Percentiles rank a stretch among this genome's conserved stretches.
These are phyloP conservation scores for Malassezia obtusa DNA, from an alignment of 1,284 basidiomycete species.

Conservation along the genomic window DNA sequence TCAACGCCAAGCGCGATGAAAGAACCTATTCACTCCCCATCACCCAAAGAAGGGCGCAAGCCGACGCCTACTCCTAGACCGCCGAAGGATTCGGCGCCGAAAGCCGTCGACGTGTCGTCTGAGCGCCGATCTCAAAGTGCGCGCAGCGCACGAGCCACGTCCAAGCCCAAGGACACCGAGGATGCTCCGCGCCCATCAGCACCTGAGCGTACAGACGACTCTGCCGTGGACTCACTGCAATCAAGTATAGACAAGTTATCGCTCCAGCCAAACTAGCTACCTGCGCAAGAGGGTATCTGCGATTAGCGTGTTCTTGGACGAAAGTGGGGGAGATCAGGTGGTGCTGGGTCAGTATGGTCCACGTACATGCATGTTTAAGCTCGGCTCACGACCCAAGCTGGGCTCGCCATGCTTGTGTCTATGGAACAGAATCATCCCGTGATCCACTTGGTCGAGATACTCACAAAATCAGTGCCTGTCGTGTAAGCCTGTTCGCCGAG, in stretches of 20 bases:
- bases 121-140: too few species aligned
- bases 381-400: slow-evolving; percentile 10
- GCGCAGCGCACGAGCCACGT: too few species aligned
- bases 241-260: not conserved
- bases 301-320: not conserved
- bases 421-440: slow-evolving; percentile 17
- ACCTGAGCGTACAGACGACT: not conserved
- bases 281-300: not conserved
- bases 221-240: not conserved
- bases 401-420: slow-evolving; percentile 17
- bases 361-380: slow-evolving; percentile 20
- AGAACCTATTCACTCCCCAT: too few species aligned
- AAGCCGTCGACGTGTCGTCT: too few species aligned
- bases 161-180: too few species aligned
- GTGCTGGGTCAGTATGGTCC: slow-evolving; percentile 6
- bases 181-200: not conserved
- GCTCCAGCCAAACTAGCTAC: not conserved
- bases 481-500: not conserved
- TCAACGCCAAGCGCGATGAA: too few species aligned
- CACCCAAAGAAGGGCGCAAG: too few species aligned
- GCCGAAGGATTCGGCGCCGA: too few species aligned
- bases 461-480: not conserved
- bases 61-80: too few species aligned
- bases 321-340: slow-evolving; percentile 9
- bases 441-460: not conserved